A percentile compares a stretch with the other conserved stretches of the same genome.
These are phyloP conservation scores for Penicillium sp. DNA, from an alignment of 2,329 filamentous ascomycete species.

Conservation along the genomic window DNA sequence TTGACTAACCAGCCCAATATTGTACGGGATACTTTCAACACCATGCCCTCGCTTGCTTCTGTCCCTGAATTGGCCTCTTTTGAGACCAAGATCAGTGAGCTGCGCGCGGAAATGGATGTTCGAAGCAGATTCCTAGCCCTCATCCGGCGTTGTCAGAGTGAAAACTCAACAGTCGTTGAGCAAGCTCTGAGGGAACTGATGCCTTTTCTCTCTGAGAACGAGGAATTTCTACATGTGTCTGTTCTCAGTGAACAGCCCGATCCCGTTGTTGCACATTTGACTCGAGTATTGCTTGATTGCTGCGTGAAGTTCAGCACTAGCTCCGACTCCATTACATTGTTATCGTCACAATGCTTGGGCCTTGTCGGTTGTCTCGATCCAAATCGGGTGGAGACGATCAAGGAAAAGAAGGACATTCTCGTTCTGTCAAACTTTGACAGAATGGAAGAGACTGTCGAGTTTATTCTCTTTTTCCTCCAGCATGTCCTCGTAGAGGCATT, in stretches of 20 bases:
- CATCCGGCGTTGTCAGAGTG: constrained; percentile 74
- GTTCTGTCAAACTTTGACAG: constrained; percentile 85
- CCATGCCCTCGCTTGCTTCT: constrained; percentile 76
- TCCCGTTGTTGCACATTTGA: constrained; percentile 71
- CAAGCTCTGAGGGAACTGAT: constrained; percentile 80
- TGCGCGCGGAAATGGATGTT: constrained; percentile 70
- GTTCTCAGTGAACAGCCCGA: constrained; percentile 85
- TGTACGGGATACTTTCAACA: constrained; percentile 71
- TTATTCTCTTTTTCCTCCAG: constrained; percentile 83
- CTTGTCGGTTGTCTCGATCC: constrained; percentile 90
- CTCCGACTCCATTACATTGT: constrained; percentile 69
- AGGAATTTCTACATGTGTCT: constrained; percentile 78
- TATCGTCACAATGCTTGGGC: constrained; percentile 83
- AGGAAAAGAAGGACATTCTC: constrained; percentile 81
- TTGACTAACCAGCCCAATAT: constrained; percentile 66
- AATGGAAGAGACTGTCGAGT: constrained; percentile 79
- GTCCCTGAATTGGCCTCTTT: constrained; percentile 73
- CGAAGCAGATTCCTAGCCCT: constrained; percentile 74
- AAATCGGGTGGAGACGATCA: constrained; percentile 80
- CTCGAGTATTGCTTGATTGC: constrained; percentile 82
- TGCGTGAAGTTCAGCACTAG: constrained; percentile 77
- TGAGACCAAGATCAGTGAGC: constrained; percentile 66
- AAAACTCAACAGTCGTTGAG: constrained; percentile 83
- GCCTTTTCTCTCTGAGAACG: constrained; percentile 73
- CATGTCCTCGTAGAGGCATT: constrained; percentile 91